Evolutionary conservation across 1,139 yeast genomes (phyloP), one percentile per base, ranked within the genome.

Genomic region (Yamadazyma oceani): DNA sequence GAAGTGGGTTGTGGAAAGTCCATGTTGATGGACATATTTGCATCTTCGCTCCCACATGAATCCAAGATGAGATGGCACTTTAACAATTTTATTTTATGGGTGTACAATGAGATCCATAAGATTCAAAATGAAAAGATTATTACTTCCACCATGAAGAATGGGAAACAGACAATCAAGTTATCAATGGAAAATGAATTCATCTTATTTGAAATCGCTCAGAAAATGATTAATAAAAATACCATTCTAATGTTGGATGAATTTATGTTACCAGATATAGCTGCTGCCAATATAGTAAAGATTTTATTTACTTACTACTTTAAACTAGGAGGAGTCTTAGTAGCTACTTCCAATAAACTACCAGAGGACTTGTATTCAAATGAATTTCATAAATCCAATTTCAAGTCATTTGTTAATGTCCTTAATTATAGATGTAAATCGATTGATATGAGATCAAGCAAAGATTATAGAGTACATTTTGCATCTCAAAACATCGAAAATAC

Each of bases 1-100:
- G 88, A 80, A 44, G 89, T 83, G 3, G 89, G 89, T 0, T 80
- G 85, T 51, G 90, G 90, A 2, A 83, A 83, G 51, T 79, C 87
- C 2, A 78, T 83, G 83, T 56, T 83, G 35, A 77, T 82, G 79
- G 89, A 82, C 49, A 73, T 83, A 16, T 82, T 83, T 62, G 88
- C 88, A 1, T 66, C 69, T 31, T 70, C 83, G 2, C 60, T 83
- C 26, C 90, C 89, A 0, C 78, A 80, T 45, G 64, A 67, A 17
- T 74, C 82, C 2, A 84, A 84, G 51, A 73, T 78, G 64, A 64
- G 90, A 42, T 80, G 87, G 81, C 90, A 83, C 51, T 83, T 79
- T 52, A 78, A 78, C 48, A 80, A 78, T 45, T 82, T 84, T 52
- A 83, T 83, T 55, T 63, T 82, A 3, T 80, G 85, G 80, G 80